A percentile compares a stretch with the other conserved stretches of the same genome.
phyloP scores from a whole-genome alignment of 176 grass and related monocot species.

The Oropetium thomaeum region DNA sequence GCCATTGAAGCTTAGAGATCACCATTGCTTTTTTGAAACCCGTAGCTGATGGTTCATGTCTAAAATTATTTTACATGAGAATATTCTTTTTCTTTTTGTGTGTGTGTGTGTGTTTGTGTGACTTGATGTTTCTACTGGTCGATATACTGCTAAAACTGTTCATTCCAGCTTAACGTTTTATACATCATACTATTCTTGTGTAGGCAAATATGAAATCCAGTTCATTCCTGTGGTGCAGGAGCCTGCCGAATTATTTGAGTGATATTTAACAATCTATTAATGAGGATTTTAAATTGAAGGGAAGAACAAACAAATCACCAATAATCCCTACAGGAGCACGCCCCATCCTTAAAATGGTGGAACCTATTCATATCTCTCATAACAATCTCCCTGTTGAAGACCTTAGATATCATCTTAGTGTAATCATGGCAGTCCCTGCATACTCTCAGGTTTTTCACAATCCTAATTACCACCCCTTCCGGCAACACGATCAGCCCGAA shows the following conservation, averaged over 20 bases:
- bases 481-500: slow-evolving; percentile 50
- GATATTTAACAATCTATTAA: neutral
- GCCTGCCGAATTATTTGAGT: neutral
- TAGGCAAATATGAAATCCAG: too few species aligned
- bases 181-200: neutral
- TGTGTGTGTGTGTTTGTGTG: too few species aligned
- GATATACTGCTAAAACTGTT: neutral
- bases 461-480: slow-evolving; percentile 48
- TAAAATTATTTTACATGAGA: neutral
- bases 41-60: neutral
- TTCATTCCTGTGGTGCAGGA: neutral
- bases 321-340: slow-evolving; percentile 68
- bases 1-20: neutral
- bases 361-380: slow-evolving; percentile 82
- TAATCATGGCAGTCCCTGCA: slow-evolving; percentile 72
- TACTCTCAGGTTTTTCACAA: slow-evolving; percentile 75
- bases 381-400: slow-evolving; percentile 65
- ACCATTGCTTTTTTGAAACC: neutral
- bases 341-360: slow-evolving; percentile 85
- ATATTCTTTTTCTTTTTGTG: neutral
- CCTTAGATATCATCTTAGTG: slow-evolving; percentile 68
- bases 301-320: slow-evolving; percentile 43
- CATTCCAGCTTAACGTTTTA: neutral
- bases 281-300: neutral
- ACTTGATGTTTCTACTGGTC: neutral